Evolutionary conservation across 1,284 basidiomycete species (phyloP), one percentile per base, ranked within the genome.

Genomic region (Coriolopsis trogii): DNA sequence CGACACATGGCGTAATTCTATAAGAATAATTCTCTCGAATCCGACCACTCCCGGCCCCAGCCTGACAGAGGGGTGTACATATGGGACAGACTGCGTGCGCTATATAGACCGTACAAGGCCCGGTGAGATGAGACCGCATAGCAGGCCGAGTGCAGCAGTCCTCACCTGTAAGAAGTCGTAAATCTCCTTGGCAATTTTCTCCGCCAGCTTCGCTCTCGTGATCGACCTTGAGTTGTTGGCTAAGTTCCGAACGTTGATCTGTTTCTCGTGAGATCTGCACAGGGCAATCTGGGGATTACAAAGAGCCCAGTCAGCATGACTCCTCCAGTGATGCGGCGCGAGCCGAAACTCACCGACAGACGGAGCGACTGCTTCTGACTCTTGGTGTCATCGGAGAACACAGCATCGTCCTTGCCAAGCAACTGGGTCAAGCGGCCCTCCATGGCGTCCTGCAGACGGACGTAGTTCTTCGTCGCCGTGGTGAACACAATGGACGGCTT

Each of bases 1-100:
- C 15, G 56, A 59, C 10, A 60, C 55, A 39, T 59, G 59, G 24
- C 44, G 48, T 20, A 63, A 26, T 20, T 54, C 57, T n/a, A 52
- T n/a, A 12, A 63, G 45, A 7, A 58, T 51, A n/a, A 63, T 36
- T 23, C 46, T 38, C 20, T 57, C 55, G 40, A 56, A 57, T 0
- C 45, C 46, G 7, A 41, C 42, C 8, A 39, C 29, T 6, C 51
- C 56, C n/a, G 48, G 51, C 1, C 59, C 56, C 26, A 58, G 16
- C 31, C 34, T 37, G 24, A 44, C 21, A 21, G 41, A 25, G n/a
- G 45, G 44, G 6, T 44, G 20, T 6, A 44, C 38, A 24, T 46
- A 10, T 21, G 48, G 30, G 4, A 6, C 41, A 2, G 10, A 24
- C 3, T 33, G 26, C 16, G 30, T 43, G 30, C 21, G n/a, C 15